Base-by-base conservation (phyloP, 192 early-diverging fungal species). In the Ambispora gerdemannii region DNA sequence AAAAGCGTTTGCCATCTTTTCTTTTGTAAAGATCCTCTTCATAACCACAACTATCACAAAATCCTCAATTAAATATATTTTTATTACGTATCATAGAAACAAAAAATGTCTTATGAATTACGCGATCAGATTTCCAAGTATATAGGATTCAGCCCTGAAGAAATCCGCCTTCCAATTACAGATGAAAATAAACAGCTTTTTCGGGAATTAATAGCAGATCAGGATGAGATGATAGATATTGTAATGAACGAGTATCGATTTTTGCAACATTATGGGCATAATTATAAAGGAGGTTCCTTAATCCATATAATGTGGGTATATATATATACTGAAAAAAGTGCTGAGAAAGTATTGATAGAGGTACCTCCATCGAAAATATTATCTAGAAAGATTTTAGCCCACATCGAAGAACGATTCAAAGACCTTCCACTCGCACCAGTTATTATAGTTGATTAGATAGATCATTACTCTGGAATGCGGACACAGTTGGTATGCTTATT, bases 241-340 rank as follows among this genome's bases (percentile, higher is more conserved):
- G 35, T 63, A 36, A 63, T 63, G 32, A 20, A 38, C 25, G 61
- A 63, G 15, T 63, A 63, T 63, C 1, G 61, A 63, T 63, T 43
- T 63, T 63, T 63, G 19, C 61, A 0, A 19, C 61, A 43, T 43
- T 20, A 36, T 36, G 19, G 61, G 13, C 61, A 63, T 63, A 63
- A 63, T n/a, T 30, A 13, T 36, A n/a, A 63, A 43, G 4, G 53
- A 28, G 50, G 50, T 51, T 4, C 19, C 17, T 24, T 2, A 24
- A 51, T 51, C 13, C 50, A 1, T 6, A 3, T 51, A 22, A 13
- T 19, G 17, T 3, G 1, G 2, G 19, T 51, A 51, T 51, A 22
- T 3, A 24, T 24, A 51, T 51, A 24, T 51, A 51, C 50, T 22
- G 3, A 22, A 19, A 24, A 19, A 0, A 4, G 24, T 22, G 50